Percentiles rank a stretch among this genome's conserved stretches.
Conservation (phyloP, 1,284 basidiomycete species). For the Ustilago lituana region DNA sequence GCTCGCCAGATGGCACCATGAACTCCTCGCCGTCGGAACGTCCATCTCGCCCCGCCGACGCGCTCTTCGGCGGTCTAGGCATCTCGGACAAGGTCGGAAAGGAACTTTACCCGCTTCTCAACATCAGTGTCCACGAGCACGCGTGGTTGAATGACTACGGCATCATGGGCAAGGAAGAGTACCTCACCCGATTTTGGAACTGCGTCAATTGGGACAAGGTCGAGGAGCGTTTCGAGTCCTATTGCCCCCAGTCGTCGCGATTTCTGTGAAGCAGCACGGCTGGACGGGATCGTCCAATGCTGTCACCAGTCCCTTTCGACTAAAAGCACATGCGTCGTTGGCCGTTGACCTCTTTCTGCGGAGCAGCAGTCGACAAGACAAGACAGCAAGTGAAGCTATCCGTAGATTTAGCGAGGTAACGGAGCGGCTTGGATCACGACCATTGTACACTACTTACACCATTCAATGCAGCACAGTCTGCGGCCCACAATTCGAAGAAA, state of each 20-base stretch:
- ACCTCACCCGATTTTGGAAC: conserved; percentile 87
- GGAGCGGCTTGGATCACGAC: not conserved
- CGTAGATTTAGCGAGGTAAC: not conserved
- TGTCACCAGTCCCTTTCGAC: not conserved
- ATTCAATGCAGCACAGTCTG: conserved; percentile 19
- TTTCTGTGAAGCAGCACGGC: conserved; percentile 14
- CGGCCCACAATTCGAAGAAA: not conserved
- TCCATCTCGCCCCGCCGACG: conserved; percentile 24
- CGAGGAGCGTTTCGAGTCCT: conserved; percentile 46
- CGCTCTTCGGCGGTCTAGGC: conserved; percentile 32
- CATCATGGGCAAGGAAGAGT: conserved; percentile 91
- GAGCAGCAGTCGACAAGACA: no score
- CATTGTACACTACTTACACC: conserved; percentile 36
- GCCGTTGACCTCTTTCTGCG: no score
- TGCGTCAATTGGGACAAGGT: conserved; percentile 80
- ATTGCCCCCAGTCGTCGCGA: conserved; percentile 40
- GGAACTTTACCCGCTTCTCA: conserved; percentile 80
- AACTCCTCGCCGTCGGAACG: conserved; percentile 47
- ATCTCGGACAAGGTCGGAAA: conserved; percentile 69
- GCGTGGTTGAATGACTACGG: conserved; percentile 90
- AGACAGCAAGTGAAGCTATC: not conserved
- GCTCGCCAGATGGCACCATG: conserved; percentile 37
- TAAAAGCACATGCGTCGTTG: not conserved
- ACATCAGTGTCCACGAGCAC: conserved; percentile 87
- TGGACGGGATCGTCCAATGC: no score